Conservation (phyloP, 2,329 filamentous ascomycete species). For the Neonectria ditissima region DNA sequence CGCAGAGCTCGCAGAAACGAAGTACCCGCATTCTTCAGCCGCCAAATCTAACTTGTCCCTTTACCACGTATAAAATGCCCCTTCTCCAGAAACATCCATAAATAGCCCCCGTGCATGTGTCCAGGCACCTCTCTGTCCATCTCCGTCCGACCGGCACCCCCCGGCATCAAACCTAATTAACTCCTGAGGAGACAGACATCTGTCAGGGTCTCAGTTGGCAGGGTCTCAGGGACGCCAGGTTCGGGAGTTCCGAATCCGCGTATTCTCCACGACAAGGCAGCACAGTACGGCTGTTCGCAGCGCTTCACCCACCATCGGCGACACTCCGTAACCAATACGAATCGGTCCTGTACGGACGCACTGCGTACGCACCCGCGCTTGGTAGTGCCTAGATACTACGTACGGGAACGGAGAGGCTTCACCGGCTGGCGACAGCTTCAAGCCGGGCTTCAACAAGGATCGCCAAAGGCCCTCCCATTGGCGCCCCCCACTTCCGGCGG, state of each 20-base stretch:
- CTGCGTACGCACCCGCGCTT: not conserved
- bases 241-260: constrained; percentile 1
- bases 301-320: not conserved
- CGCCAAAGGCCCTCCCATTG: constrained; percentile 29
- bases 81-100: constrained; percentile 11
- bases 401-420: constrained; percentile 9
- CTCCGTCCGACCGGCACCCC: constrained; percentile 16
- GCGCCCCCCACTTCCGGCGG: constrained; percentile 26
- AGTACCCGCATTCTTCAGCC: constrained; percentile 5
- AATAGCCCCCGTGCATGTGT: not conserved
- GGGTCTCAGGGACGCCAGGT: not conserved
- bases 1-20: not conserved
- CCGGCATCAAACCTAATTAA: constrained; percentile 6
- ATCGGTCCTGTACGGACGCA: not conserved
- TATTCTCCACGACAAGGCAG: not conserved
- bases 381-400: not conserved
- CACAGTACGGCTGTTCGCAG: not conserved
- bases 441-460: constrained; percentile 13
- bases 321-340: not conserved
- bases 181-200: not conserved
- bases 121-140: not conserved
- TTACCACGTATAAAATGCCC: constrained; percentile 18
- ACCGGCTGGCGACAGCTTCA: constrained; percentile 22
- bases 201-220: not conserved
- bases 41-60: constrained; percentile 4